Percentiles rank a stretch among this genome's conserved stretches.
phyloP scores from a whole-genome alignment of 2,329 filamentous ascomycete species.

The Diplodia corticola region DNA sequence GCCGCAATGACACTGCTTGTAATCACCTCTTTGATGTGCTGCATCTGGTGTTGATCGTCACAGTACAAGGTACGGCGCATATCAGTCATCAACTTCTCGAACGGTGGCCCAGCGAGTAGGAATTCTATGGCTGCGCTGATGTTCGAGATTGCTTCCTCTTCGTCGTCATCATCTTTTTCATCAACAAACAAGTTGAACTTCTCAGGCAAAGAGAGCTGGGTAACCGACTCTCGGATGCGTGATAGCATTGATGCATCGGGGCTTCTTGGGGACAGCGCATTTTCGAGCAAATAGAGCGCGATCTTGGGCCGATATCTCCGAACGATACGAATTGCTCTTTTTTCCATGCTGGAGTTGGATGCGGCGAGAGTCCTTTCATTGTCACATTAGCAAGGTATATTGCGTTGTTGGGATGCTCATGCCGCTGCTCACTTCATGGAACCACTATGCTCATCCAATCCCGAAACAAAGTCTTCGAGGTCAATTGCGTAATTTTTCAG shows the following conservation, averaged over 20 bases:
- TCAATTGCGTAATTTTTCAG: background rate
- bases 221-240: background rate
- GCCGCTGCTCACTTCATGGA: too few species aligned
- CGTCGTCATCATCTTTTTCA: background rate
- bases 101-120: background rate
- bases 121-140: background rate
- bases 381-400: background rate
- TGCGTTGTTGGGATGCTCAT: too few species aligned
- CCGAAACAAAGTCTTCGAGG: background rate
- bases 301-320: background rate
- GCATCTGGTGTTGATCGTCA: background rate
- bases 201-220: background rate
- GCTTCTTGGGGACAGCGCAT: background rate
- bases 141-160: too few species aligned
- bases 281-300: background rate
- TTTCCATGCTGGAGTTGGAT: background rate
- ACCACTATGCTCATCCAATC: too few species aligned
- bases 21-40: background rate
- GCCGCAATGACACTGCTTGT: background rate
- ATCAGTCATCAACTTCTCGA: background rate
- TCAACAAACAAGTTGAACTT: background rate
- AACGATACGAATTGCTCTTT: background rate
- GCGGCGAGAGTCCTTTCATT: rapidly evolving
- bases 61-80: background rate
- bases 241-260: background rate